phyloP scores from a whole-genome alignment of 805 yeast genomes.

The Metschnikowia noctiluminum region DNA sequence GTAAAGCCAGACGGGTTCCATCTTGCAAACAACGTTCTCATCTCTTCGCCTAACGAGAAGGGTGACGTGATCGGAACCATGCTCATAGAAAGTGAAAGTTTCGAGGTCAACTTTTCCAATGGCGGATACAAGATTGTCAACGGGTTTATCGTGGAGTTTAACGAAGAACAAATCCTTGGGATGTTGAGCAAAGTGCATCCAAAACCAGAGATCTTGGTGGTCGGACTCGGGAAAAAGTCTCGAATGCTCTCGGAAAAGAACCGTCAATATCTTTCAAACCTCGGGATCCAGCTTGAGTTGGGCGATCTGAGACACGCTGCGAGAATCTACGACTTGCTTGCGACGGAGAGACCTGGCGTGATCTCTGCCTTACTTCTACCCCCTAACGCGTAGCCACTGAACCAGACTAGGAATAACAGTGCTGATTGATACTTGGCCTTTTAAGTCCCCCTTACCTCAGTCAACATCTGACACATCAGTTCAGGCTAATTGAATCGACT shows the following conservation, averaged over 20 bases:
- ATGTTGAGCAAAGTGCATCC: conserved; percentile 61
- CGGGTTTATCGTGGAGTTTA: conserved; percentile 54
- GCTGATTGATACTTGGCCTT: no score
- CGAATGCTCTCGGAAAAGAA: conserved; percentile 61
- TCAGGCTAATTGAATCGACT: no score
- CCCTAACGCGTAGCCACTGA: conserved; percentile 47
- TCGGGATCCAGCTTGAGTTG: conserved; percentile 71
- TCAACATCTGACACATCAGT: no score
- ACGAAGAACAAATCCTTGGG: conserved; percentile 37
- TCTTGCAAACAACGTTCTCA: conserved; percentile 51
- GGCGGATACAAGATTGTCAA: conserved; percentile 44
- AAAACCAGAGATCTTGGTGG: conserved; percentile 68
- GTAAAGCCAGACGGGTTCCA: conserved; percentile 54
- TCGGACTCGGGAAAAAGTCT: conserved; percentile 67
- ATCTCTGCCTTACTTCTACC: conserved; percentile 75
- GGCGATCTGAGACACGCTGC: conserved; percentile 65
- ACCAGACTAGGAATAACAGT: neutral
- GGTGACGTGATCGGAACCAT: conserved; percentile 45
- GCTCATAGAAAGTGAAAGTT: conserved; percentile 55
- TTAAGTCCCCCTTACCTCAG: no score
- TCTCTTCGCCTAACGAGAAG: conserved; percentile 38
- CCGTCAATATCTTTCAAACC: conserved; percentile 42
- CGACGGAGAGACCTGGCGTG: conserved; percentile 73
- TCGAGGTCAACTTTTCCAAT: conserved; percentile 51
- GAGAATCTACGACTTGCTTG: conserved; percentile 65